phyloP scores from a whole-genome alignment of 148 eudicot species.

The Vaccinium vitisidaea region DNA sequence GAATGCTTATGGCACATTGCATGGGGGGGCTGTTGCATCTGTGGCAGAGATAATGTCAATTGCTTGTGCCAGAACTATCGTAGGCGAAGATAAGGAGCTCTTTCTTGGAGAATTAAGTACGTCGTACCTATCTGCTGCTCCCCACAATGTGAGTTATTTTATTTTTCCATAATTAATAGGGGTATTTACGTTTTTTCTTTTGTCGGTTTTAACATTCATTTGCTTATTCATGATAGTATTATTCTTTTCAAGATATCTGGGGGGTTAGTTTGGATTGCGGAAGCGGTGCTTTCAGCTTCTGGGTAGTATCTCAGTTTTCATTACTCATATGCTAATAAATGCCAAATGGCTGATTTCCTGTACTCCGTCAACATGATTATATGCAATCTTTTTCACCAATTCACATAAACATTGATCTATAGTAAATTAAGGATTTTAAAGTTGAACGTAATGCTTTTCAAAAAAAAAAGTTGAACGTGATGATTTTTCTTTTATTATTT shows the following conservation, averaged over 20 bases:
- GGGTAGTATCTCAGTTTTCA: too few species aligned
- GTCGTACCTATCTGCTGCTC: slow-evolving; percentile 75
- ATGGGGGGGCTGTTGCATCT: slow-evolving; percentile 82
- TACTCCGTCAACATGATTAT: neutral
- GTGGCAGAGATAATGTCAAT: slow-evolving; percentile 60
- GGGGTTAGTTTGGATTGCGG: neutral
- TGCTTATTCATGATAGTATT: neutral
- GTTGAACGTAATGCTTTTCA: too few species aligned
- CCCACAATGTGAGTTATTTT: slow-evolving; percentile 47
- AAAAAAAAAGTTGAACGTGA: too few species aligned
- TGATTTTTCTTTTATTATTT: neutral
- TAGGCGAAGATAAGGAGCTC: slow-evolving; percentile 61
- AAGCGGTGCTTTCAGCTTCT: neutral
- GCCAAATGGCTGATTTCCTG: neutral
- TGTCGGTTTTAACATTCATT: neutral
- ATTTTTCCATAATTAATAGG: neutral
- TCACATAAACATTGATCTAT: neutral
- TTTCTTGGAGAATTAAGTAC: slow-evolving; percentile 71
- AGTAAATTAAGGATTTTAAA: neutral
- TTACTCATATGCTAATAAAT: neutral
- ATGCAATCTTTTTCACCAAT: neutral
- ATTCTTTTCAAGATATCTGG: neutral
- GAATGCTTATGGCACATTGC: slow-evolving; percentile 67
- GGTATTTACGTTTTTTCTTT: neutral
- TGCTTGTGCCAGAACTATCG: slow-evolving; percentile 86